Evolutionary conservation across 2,329 filamentous ascomycete species (phyloP).

Genomic region (Aureobasidium leucospermi): DNA sequence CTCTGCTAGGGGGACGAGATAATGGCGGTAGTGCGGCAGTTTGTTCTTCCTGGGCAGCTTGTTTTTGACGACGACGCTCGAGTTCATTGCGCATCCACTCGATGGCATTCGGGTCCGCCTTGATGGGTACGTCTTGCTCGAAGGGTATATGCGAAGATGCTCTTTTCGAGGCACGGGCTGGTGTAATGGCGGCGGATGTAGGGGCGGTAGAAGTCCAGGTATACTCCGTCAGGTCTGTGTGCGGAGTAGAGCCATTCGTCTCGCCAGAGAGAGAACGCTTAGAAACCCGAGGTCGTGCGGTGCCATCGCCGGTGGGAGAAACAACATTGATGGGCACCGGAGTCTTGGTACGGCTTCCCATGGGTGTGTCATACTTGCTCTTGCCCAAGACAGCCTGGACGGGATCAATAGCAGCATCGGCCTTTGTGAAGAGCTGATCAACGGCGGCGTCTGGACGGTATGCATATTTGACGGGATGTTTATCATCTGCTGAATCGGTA

Average conservation of each 20-base stretch:
- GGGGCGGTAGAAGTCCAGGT: conserved; percentile 35
- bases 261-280: conserved; percentile 25
- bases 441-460: conserved; percentile 22
- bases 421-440: conserved; percentile 22
- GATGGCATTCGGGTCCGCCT: conserved; percentile 31
- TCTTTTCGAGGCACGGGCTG: conserved; percentile 33
- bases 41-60: neutral
- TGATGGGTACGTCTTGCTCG: conserved; percentile 25
- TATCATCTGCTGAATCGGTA: neutral
- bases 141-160: conserved; percentile 26
- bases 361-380: conserved; percentile 23
- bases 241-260: conserved; percentile 32
- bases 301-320: neutral
- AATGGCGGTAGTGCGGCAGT: neutral
- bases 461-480: conserved; percentile 19
- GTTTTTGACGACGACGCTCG: conserved; percentile 28
- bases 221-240: conserved; percentile 35
- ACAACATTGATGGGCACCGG: neutral
- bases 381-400: conserved; percentile 13
- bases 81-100: conserved; percentile 39
- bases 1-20: conserved; percentile 20
- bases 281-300: conserved; percentile 14
- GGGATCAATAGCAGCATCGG: neutral
- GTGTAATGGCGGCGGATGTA: conserved; percentile 35
- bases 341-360: conserved; percentile 27